Evolutionary conservation across 352 stramenopile species (phyloP).

Genomic region (Discostella stelligera): DNA sequence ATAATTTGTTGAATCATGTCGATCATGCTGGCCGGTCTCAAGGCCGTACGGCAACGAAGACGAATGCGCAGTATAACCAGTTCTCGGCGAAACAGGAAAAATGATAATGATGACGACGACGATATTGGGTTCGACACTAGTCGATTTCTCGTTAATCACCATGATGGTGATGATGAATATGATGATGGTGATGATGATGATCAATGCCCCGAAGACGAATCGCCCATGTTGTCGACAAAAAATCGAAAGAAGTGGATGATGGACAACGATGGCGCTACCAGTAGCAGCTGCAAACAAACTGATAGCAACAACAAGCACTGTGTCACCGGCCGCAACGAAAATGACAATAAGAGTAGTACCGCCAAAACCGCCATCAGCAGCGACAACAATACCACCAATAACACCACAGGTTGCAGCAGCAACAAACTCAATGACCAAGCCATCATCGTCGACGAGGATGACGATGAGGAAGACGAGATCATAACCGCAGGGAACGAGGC

Average conservation of each 20-base stretch:
- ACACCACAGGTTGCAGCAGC: neutral
- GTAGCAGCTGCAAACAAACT: neutral
- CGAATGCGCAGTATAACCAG: neutral
- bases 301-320: neutral
- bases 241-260: neutral
- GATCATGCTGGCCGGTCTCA: neutral
- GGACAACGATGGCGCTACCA: neutral
- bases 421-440: neutral
- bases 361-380: neutral
- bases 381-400: neutral
- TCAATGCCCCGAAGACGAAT: neutral
- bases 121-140: neutral
- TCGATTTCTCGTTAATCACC: neutral
- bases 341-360: neutral
- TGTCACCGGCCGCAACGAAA: neutral
- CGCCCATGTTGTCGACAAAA: neutral
- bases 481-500: slow-evolving; percentile 3
- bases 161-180: neutral
- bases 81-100: neutral
- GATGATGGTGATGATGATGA: neutral
- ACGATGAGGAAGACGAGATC: neutral
- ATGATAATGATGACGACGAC: neutral
- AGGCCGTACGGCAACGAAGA: neutral
- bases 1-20: neutral
- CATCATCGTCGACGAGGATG: neutral